Evolutionary conservation across 331 rosid species (phyloP).

Genomic region (Acacia concinna): DNA sequence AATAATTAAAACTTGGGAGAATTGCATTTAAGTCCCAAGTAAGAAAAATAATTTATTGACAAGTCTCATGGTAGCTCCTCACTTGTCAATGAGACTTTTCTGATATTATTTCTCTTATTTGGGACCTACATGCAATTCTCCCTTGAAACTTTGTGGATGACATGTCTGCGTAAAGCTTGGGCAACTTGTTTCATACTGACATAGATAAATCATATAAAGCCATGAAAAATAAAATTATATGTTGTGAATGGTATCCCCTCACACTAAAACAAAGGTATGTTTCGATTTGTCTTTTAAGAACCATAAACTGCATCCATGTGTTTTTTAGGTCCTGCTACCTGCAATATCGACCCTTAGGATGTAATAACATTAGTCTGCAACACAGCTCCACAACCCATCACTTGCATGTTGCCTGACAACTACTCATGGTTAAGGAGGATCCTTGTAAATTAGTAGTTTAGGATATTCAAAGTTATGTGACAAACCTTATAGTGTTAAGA

Average conservation of each 20-base stretch:
- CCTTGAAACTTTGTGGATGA: neutral
- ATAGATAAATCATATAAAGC: neutral
- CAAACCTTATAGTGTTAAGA: slow-evolving; percentile 7
- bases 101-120: too few relatives aligned
- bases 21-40: too few relatives aligned
- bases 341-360: slow-evolving; percentile 49
- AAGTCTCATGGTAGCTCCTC: too few relatives aligned
- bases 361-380: slow-evolving; percentile 44
- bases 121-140: too few relatives aligned
- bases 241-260: slow-evolving; percentile 15
- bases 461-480: slow-evolving; percentile 5
- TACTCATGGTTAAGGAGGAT: slow-evolving; percentile 55
- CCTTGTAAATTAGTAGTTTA: slow-evolving; percentile 26
- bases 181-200: slow-evolving; percentile 21
- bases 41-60: too few relatives aligned
- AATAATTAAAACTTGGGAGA: slow-evolving; percentile 3
- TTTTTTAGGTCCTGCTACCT: slow-evolving; percentile 38
- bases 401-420: slow-evolving; percentile 40
- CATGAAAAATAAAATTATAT: neutral
- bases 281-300: slow-evolving; percentile 22
- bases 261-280: neutral
- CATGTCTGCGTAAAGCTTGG: neutral
- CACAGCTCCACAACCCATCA: slow-evolving; percentile 53
- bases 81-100: too few relatives aligned
- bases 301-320: slow-evolving; percentile 37